phyloP scores from a whole-genome alignment of 495 filamentous ascomycete species.

The Pseudoneurospora amorphoporcata region DNA sequence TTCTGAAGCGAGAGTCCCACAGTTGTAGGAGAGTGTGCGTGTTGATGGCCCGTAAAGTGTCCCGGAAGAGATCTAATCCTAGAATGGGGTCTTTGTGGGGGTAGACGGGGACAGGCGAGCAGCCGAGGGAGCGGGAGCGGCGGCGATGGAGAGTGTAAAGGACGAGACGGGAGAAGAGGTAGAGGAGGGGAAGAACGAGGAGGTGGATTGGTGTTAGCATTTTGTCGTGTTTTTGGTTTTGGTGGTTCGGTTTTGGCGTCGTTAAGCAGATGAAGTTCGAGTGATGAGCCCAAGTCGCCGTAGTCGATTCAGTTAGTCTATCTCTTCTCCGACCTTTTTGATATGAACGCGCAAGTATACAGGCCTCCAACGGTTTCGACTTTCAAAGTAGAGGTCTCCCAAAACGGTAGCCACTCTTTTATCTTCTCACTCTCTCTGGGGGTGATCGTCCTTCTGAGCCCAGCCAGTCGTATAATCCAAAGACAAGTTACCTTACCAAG shows the following conservation, averaged over 20 bases:
- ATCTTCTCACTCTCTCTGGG: neutral
- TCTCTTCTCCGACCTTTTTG: neutral
- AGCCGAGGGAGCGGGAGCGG: slow-evolving; percentile 9
- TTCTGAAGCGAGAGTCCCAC: slow-evolving; percentile 10
- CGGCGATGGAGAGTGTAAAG: neutral
- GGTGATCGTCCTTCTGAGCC: neutral
- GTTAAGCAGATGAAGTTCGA: neutral
- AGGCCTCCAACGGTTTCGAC: neutral
- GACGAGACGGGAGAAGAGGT: slow-evolving; percentile 1
- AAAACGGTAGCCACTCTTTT: neutral
- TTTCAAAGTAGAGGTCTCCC: neutral
- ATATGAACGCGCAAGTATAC: neutral
- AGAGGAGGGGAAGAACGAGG: neutral
- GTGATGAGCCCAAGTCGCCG: neutral
- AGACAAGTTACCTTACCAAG: no score
- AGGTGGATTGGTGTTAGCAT: neutral
- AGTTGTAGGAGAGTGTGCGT: slow-evolving; percentile 16
- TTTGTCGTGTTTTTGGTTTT: neutral
- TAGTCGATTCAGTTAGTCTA: neutral
- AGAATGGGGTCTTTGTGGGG: slow-evolving; percentile 34
- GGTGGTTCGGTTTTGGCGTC: neutral
- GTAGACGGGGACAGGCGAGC: slow-evolving; percentile 13
- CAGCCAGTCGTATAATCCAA: neutral
- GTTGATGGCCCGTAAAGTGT: slow-evolving; percentile 17
- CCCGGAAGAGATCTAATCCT: slow-evolving; percentile 30